Evolutionary conservation across 768 basidiomycete genomes (phyloP).

Genomic region (Agaricus sinodeliciosus): DNA sequence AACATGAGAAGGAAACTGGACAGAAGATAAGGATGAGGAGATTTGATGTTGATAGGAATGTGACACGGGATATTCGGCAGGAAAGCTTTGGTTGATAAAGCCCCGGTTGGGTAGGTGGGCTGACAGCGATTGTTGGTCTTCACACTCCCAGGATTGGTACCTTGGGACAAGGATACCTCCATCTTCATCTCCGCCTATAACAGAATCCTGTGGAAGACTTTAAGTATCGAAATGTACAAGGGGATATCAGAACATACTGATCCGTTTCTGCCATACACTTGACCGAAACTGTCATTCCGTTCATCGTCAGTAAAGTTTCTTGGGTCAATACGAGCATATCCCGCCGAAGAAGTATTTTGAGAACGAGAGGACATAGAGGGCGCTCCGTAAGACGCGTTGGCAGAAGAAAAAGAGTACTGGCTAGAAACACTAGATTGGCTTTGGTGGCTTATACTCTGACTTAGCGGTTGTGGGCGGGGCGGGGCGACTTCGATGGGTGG

Average conservation of each 20-base stretch:
- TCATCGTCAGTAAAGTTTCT: slow-evolving; percentile 14
- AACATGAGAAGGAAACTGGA: slow-evolving; percentile 1
- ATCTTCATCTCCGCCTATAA: slow-evolving; percentile 9
- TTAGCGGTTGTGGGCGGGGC: slow-evolving; percentile 10
- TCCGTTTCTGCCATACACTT: neutral
- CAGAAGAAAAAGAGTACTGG: slow-evolving; percentile 13
- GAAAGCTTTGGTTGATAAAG: slow-evolving; percentile 5
- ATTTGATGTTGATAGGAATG: neutral
- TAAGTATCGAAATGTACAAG: neutral
- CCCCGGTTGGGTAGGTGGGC: neutral
- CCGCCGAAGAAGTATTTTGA: slow-evolving; percentile 25
- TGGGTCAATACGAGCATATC: slow-evolving; percentile 39
- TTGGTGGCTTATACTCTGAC: slow-evolving; percentile 15
- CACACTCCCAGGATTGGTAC: neutral
- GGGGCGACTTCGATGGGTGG: slow-evolving; percentile 10
- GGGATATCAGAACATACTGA: slow-evolving; percentile 1
- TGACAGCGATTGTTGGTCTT: neutral
- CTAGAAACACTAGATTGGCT: slow-evolving; percentile 11
- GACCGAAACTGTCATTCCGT: neutral
- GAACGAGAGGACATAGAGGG: slow-evolving; percentile 27
- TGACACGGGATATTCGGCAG: neutral
- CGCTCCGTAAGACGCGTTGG: slow-evolving; percentile 16
- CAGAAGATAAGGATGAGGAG: slow-evolving; percentile 2
- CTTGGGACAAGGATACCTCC: slow-evolving; percentile 7
- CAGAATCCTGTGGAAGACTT: neutral